phyloP scores from a whole-genome alignment of 345 rosid species.

The Barbarea vulgaris region DNA sequence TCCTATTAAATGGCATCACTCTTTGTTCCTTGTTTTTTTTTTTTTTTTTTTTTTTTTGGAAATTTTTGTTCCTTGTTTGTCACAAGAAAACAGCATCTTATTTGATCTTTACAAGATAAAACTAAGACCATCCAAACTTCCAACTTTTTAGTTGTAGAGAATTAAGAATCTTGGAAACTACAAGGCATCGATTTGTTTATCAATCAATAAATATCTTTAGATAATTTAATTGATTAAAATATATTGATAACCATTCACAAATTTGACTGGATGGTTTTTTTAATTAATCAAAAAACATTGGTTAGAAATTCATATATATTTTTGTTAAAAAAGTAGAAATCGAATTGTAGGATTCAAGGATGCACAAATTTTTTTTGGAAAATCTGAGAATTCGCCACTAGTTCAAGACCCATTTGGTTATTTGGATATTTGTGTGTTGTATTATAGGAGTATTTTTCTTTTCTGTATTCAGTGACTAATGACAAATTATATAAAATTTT shows the following conservation, averaged over 20 bases:
- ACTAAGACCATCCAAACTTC: constrained; percentile 30
- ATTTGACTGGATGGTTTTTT: neutral
- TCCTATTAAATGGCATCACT: neutral
- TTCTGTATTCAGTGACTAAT: neutral
- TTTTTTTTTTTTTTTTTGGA: no score
- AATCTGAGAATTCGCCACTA: neutral
- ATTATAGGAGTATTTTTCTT: no score
- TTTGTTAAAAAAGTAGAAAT: neutral
- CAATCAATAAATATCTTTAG: neutral
- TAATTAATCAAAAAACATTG: neutral
- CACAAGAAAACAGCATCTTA: constrained; percentile 44
- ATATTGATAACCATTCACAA: neutral
- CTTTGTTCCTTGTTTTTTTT: constrained; percentile 31
- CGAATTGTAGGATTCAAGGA: neutral
- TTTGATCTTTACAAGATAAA: constrained; percentile 15
- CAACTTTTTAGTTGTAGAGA: constrained; percentile 13
- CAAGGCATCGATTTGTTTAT: neutral
- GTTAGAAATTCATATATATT: neutral
- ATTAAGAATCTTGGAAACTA: constrained; percentile 42
- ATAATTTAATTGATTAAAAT: neutral
- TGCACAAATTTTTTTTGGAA: neutral
- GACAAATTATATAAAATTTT: neutral
- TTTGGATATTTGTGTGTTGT: neutral
- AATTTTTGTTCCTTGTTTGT: constrained; percentile 29
- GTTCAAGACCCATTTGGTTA: neutral